phyloP scores from a whole-genome alignment of 2,329 filamentous ascomycete species.

The Cryphonectria radicalis region DNA sequence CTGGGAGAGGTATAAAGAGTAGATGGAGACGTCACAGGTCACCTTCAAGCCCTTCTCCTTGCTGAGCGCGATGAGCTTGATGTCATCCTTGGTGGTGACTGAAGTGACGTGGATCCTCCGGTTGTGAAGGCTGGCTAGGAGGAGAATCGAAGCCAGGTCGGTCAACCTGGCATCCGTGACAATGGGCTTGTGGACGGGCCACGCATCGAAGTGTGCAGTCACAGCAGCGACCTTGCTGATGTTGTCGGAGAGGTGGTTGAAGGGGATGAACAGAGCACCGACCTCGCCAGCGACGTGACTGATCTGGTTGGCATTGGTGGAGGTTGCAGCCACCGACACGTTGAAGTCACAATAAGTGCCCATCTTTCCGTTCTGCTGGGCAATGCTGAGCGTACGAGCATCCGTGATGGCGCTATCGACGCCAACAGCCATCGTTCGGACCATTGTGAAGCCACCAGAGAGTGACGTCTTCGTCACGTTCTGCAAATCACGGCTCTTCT shows the following conservation, averaged over 20 bases:
- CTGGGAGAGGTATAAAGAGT: constrained; percentile 75
- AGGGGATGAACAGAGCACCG: constrained; percentile 80
- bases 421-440: constrained; percentile 77
- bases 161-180: constrained; percentile 81
- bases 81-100: constrained; percentile 81
- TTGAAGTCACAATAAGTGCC: constrained; percentile 79
- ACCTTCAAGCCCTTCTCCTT: constrained; percentile 83
- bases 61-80: constrained; percentile 74
- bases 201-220: constrained; percentile 77
- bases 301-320: constrained; percentile 74
- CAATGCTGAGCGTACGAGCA: constrained; percentile 69
- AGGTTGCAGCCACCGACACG: constrained; percentile 76
- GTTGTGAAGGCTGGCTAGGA: constrained; percentile 77
- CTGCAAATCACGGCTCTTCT: constrained; percentile 70
- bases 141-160: constrained; percentile 78
- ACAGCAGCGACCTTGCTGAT: constrained; percentile 83
- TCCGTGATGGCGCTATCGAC: constrained; percentile 75
- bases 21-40: constrained; percentile 82
- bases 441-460: constrained; percentile 77
- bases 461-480: constrained; percentile 74
- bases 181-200: constrained; percentile 79
- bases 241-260: constrained; percentile 80
- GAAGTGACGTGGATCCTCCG: constrained; percentile 80
- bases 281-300: constrained; percentile 73
- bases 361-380: constrained; percentile 71